Percentiles rank a stretch among this genome's conserved stretches.
These are phyloP conservation scores for Teunomyces gatunensis DNA, from an alignment of 805 yeast species.

Conservation along the genomic window DNA sequence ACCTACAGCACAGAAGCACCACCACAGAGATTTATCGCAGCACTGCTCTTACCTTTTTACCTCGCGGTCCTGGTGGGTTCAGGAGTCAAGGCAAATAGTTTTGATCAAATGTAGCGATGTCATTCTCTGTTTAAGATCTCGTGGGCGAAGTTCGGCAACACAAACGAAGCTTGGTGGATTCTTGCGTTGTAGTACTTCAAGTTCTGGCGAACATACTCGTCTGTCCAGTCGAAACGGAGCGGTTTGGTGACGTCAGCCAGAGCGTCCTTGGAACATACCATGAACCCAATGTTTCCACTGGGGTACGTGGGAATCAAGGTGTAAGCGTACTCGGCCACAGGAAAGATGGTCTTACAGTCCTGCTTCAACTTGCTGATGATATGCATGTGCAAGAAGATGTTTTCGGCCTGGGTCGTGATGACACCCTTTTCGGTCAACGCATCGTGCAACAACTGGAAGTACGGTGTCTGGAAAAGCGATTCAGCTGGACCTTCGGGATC, in stretches of 20 bases:
- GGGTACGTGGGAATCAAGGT: slow-evolving; percentile 96
- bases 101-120: slow-evolving; percentile 5
- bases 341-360: slow-evolving; percentile 83
- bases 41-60: slow-evolving; percentile 2
- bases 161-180: slow-evolving; percentile 86
- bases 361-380: slow-evolving; percentile 78
- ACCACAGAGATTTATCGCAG: background rate
- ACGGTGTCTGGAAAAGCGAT: slow-evolving; percentile 85
- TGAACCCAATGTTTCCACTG: slow-evolving; percentile 96
- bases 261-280: slow-evolving; percentile 86
- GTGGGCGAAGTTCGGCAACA: slow-evolving; percentile 89
- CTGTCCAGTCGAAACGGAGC: slow-evolving; percentile 55
- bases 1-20: slow-evolving; percentile 1
- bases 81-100: background rate
- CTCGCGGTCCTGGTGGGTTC: background rate
- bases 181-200: slow-evolving; percentile 80
- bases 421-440: slow-evolving; percentile 95
- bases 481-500: slow-evolving; percentile 99
- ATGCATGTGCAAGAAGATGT: slow-evolving; percentile 87
- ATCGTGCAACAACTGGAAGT: slow-evolving; percentile 76
- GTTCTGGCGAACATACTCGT: slow-evolving; percentile 59
- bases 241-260: slow-evolving; percentile 66
- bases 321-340: slow-evolving; percentile 86
- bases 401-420: slow-evolving; percentile 91
- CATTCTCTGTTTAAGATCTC: slow-evolving; percentile 32